Conservation (phyloP, 2,329 filamentous ascomycete genomes). For the Hirsutella minnesotensis region DNA sequence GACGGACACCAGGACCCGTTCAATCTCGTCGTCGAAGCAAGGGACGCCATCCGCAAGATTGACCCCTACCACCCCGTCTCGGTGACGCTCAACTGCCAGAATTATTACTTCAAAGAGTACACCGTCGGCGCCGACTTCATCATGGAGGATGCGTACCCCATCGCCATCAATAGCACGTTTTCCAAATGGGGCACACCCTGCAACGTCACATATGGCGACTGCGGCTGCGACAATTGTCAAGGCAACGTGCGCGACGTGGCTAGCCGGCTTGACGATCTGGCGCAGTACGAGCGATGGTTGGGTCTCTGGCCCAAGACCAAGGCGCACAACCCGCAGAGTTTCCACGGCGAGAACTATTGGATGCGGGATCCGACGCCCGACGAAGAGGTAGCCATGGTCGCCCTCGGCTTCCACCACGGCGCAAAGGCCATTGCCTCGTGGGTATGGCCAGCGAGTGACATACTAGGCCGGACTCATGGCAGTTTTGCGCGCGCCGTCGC, state of each 20-base stretch:
- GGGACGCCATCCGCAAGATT: constrained; percentile 31
- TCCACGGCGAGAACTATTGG: constrained; percentile 37
- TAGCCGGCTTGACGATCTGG: constrained; percentile 25
- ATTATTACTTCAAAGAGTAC: constrained; percentile 49
- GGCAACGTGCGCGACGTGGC: constrained; percentile 41
- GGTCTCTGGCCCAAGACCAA: constrained; percentile 30
- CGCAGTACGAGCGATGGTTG: constrained; percentile 26
- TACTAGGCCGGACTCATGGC: constrained; percentile 26
- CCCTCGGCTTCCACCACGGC: constrained; percentile 33
- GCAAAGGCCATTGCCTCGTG: constrained; percentile 30
- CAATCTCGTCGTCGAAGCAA: constrained; percentile 28
- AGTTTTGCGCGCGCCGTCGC: constrained; percentile 25
- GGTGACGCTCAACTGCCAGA: constrained; percentile 47
- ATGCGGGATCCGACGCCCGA: constrained; percentile 28
- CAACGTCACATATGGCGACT: constrained; percentile 48
- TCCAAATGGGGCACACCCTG: constrained; percentile 44
- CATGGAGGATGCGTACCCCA: constrained; percentile 48
- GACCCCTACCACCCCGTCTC: constrained; percentile 52
- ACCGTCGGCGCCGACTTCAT: constrained; percentile 43
- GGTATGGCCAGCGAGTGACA: constrained; percentile 29
- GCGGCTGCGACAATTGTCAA: constrained; percentile 50
- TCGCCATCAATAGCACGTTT: constrained; percentile 42
- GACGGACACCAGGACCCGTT: constrained; percentile 46
- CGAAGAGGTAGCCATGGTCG: constrained; percentile 32
- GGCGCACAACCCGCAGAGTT: constrained; percentile 33